Base-by-base conservation (phyloP, 2,329 filamentous ascomycete species). In the Scytalidium lignicola region DNA sequence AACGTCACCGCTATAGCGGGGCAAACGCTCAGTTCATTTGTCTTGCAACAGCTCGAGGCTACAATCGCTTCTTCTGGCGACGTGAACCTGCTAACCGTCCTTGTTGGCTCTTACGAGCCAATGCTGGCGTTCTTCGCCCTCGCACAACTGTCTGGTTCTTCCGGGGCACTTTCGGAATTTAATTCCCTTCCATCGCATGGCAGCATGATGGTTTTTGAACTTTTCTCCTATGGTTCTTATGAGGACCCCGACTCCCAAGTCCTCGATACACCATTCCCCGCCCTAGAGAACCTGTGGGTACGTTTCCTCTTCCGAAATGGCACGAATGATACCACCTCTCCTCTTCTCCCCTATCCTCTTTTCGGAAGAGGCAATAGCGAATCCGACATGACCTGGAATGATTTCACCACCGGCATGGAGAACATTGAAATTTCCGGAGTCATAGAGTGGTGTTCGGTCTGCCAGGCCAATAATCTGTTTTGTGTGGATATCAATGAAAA, bases 151-250 rank as follows among this genome's bases (percentile, higher is more conserved):
- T 53, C 62, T 2, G 51, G 60, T 2, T 70, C 70, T 3, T 72
- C 71, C 44, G 60, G 51, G 12, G 51, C 51, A 12, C 65, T 0
- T 64, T 80, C 46, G 81, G 83, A 61, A 74, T 75, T 71, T 62
- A 42, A 61, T 51, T 26, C 62, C 55, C 55, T 82, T 13, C 83
- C 86, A 0, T 76, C 84, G 55, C 88, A 90, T 32, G 90, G 89
- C 0, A 84, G 83, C 1, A 78, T 80, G 39, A 85, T 95, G 76
- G 72, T 79, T 0, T 90, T 93, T 62, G 90, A 96, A 69, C 65
- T 83, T 4, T 74, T 74, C 52, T 71, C 69, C 17, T 64, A 72
- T 28, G 64, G 66, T 46, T 46, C 55, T 39, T 54, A 52, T 12
- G 53, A 32, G 9, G 22, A 55, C 21, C 20, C 51, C 51, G 50